A percentile compares a stretch with the other conserved stretches of the same genome.
Conservation (phyloP, 257 asterid species). For the Euphrasia confusa region DNA sequence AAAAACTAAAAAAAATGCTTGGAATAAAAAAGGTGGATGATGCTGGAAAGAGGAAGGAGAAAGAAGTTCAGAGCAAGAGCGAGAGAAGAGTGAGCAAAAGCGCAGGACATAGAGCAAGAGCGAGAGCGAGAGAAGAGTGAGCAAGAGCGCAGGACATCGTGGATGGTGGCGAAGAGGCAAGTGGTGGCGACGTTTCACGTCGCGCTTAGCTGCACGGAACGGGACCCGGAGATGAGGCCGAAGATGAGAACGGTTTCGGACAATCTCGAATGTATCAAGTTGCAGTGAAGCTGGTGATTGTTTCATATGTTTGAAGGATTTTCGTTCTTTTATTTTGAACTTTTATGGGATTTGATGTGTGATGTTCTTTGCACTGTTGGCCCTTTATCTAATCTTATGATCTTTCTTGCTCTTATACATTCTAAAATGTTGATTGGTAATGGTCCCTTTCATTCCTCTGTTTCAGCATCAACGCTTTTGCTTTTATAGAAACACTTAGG, state of each 20-base stretch:
- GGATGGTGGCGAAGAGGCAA: constrained; percentile 90
- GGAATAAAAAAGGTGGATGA: too few relatives aligned
- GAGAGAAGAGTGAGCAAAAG: too few relatives aligned
- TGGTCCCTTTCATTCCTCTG: constrained; percentile 19
- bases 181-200: constrained; percentile 79
- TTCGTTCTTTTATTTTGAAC: too few relatives aligned
- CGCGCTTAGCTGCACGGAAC: constrained; percentile 71
- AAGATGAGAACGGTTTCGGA: constrained; percentile 83
- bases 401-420: constrained; percentile 7
- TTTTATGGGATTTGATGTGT: too few relatives aligned
- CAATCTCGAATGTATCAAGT: constrained; percentile 58
- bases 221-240: constrained; percentile 84
- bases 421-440: background rate
- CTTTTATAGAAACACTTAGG: constrained; percentile 39
- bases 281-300: constrained; percentile 33
- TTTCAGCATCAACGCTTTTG: constrained; percentile 84
- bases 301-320: too few relatives aligned
- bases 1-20: too few relatives aligned
- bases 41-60: too few relatives aligned
- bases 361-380: background rate
- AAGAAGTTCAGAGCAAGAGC: too few relatives aligned
- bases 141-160: too few relatives aligned
- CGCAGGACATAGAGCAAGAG: too few relatives aligned
- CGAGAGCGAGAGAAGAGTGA: too few relatives aligned
- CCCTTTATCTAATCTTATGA: background rate